These are phyloP conservation scores for Plenodomus biglobosus DNA, from an alignment of 2,329 filamentous ascomycete species.

Conservation along the genomic window DNA sequence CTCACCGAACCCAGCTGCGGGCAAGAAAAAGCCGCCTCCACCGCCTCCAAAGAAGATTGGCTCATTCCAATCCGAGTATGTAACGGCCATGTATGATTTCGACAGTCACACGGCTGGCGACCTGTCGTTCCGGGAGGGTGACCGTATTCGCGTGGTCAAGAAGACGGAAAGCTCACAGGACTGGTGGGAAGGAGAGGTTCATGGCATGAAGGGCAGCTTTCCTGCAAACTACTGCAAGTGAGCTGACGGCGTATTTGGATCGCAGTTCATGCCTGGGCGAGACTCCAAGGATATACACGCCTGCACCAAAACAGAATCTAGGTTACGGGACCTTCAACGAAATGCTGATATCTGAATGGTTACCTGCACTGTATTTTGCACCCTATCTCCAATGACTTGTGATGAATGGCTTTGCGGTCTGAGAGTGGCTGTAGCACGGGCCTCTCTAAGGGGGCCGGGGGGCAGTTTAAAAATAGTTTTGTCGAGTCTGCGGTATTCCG, in stretches of 20 bases:
- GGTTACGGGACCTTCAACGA: not conserved
- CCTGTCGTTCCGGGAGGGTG: conserved; percentile 73
- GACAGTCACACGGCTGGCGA: conserved; percentile 69
- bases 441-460: too few relatives aligned
- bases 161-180: conserved; percentile 79
- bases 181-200: conserved; percentile 83
- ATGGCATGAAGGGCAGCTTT: conserved; percentile 69
- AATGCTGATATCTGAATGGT: not conserved
- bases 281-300: conserved; percentile 21
- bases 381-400: not conserved
- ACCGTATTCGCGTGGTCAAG: conserved; percentile 74
- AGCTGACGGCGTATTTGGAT: not conserved
- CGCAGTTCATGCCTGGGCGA: not conserved
- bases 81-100: conserved; percentile 76
- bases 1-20: conserved; percentile 48
- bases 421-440: not conserved
- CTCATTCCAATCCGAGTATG: conserved; percentile 57
- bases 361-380: not conserved
- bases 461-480: not conserved
- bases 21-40: conserved; percentile 75
- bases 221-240: conserved; percentile 78
- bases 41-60: conserved; percentile 64
- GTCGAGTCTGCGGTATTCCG: not conserved
- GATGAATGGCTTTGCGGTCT: not conserved
- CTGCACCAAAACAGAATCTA: conserved; percentile 26